Evolutionary conservation across 257 asterid genomes (phyloP), one percentile per base, ranked within the genome.

Genomic region (Solanum boliviense): DNA sequence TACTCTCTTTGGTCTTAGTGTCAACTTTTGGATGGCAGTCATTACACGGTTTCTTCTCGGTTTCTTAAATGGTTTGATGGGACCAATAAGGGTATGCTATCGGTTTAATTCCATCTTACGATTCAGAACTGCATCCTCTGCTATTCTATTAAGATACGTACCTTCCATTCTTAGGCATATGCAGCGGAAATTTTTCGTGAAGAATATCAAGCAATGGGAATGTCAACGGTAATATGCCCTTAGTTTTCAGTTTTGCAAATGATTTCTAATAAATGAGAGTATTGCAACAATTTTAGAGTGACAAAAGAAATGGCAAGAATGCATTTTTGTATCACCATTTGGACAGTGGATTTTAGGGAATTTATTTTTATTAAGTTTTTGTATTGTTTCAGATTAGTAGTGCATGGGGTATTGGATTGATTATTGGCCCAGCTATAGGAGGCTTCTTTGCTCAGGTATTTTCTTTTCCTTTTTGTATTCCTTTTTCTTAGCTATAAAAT

Each of bases 11-110:
- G 98, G 98, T 68, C 94, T 96, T 58, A 96, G 98, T 87, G 36
- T 88, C 34, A 95, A 93, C 92, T 96, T 85, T 86, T 93, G 96
- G 95, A 96, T 95, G 98, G 98, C 98, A 76, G 31, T 96, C 88
- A 52, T 88, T 4, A 96, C 92, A 38, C 93, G 98, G 91, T 93
- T 95, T 89, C 95, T 94, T 88, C 98, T 94, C 27, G 98, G 98
- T 84, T 87, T 91, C 90, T 91, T 94, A 89, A 92, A 92, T 88
- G 98, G 98, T 88, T 32, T 96, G 87, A 92, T 96, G 31, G 98
- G 98, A 48, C 96, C 98, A 3, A 92, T 93, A 83, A 94, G 91
- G 98, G 98, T 95, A 91, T 67, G 87, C 86, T 52, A 29, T 56
- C 21, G 11, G 32, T 29, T 60, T 84, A 58, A 15, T 79, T 39